Conservation (phyloP, 2,329 filamentous ascomycete genomes). For the Westerdykella aurantiaca region DNA sequence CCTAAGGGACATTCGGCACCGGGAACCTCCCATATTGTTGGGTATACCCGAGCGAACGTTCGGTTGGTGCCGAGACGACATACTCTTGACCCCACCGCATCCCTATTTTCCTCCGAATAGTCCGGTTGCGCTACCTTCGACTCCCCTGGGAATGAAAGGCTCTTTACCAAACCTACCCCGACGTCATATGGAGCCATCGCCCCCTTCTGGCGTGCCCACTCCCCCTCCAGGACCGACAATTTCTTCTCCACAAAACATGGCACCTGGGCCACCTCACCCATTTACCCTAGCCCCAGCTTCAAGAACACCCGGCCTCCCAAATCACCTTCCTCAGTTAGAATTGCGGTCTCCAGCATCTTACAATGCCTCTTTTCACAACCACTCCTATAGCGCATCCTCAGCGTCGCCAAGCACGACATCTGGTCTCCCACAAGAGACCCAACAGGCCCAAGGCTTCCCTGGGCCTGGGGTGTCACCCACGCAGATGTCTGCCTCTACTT, state of each 20-base stretch:
- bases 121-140: constrained; percentile 1
- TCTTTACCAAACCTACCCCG: constrained; percentile 11
- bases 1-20: constrained; percentile 11
- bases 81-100: constrained; percentile 23
- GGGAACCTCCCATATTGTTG: constrained; percentile 22
- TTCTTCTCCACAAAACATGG: constrained; percentile 29
- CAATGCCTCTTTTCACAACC: constrained; percentile 25
- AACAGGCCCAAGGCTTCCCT: constrained; percentile 32
- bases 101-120: constrained; percentile 13
- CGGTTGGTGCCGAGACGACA: constrained; percentile 32
- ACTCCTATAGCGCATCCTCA: constrained; percentile 21
- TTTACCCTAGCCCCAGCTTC: constrained; percentile 22
- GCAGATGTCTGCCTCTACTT: constrained; percentile 43
- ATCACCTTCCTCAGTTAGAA: constrained; percentile 22
- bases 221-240: constrained; percentile 30
- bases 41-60: constrained; percentile 21
- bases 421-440: constrained; percentile 26
- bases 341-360: constrained; percentile 30
- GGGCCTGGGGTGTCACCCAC: constrained; percentile 37
- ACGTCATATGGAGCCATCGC: constrained; percentile 9
- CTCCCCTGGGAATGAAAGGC: constrained; percentile 11
- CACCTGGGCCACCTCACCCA: constrained; percentile 29
- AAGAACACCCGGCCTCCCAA: constrained; percentile 23
- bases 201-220: constrained; percentile 18
- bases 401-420: constrained; percentile 34